These are phyloP conservation scores for Odontarrhena argentea DNA, from an alignment of 345 rosid genomes.

Conservation along the genomic window DNA sequence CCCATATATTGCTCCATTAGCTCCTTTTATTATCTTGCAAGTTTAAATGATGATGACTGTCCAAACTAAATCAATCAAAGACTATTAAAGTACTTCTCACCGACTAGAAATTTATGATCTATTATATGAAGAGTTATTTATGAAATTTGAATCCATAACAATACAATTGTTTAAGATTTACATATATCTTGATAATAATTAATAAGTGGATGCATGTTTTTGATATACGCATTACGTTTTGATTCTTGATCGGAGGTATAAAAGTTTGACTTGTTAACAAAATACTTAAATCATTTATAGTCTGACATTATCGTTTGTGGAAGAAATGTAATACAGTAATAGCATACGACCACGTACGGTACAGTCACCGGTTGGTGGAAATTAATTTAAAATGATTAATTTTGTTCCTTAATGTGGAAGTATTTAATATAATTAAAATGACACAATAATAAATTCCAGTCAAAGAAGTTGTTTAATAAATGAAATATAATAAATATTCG, in stretches of 20 bases:
- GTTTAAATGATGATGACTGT: constrained; percentile 9
- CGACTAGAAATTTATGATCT: not conserved
- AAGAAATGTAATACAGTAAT: not conserved
- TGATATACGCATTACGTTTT: not conserved
- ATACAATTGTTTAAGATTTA: not conserved
- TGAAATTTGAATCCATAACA: not conserved
- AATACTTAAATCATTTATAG: not conserved
- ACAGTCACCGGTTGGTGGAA: not conserved
- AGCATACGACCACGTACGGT: constrained; percentile 11
- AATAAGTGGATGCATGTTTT: not conserved
- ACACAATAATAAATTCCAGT: not conserved
- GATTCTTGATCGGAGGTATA: not conserved
- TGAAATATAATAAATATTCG: not conserved
- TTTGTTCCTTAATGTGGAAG: not conserved
- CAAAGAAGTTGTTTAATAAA: not conserved
- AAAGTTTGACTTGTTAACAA: not conserved
- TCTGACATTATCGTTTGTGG: not conserved
- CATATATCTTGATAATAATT: not conserved
- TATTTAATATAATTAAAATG: not conserved
- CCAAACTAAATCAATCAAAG: not conserved
- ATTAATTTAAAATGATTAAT: not conserved
- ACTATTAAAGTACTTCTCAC: not conserved
- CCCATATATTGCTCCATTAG: not conserved
- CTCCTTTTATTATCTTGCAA: constrained; percentile 4
- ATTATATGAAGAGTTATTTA: not conserved